Evolutionary conservation across 805 yeast genomes (phyloP).

Genomic region (Hanseniaspora occidentalis): DNA sequence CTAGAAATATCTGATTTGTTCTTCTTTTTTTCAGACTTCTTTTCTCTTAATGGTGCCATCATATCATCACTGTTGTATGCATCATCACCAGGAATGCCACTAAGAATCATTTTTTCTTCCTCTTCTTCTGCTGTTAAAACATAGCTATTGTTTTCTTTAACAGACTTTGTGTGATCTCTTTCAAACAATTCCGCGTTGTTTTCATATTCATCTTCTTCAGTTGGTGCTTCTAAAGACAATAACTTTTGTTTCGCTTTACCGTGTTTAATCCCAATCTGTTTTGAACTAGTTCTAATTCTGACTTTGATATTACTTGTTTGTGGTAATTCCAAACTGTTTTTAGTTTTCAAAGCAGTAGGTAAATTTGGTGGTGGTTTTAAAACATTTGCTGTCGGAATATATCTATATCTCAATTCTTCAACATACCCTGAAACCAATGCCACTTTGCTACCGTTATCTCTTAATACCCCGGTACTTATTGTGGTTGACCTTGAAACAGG

Average conservation of each 20-base stretch:
- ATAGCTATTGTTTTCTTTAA: conserved; percentile 10
- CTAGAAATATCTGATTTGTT: conserved; percentile 8
- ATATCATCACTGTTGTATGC: conserved; percentile 25
- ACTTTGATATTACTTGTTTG: conserved; percentile 24
- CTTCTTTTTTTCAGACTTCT: conserved; percentile 1
- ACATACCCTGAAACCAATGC: conserved; percentile 23
- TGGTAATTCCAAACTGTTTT: conserved; percentile 16
- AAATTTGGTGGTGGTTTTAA: conserved; percentile 24
- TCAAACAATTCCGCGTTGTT: conserved; percentile 2
- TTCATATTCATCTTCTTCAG: conserved; percentile 14
- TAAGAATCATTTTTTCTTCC: conserved; percentile 14
- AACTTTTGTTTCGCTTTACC: conserved; percentile 25
- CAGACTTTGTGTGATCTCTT: conserved; percentile 1
- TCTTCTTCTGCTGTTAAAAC: conserved; percentile 9
- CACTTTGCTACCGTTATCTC: conserved; percentile 14
- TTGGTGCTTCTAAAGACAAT: conserved; percentile 22
- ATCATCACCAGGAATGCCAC: conserved; percentile 26
- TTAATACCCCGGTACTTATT: neutral
- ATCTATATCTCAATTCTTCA: conserved; percentile 22
- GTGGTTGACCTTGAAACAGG: neutral
- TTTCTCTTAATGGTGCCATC: conserved; percentile 22
- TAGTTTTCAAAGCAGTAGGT: conserved; percentile 22
- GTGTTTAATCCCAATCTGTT: conserved; percentile 26
- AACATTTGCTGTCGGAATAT: conserved; percentile 22
- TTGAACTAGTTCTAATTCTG: conserved; percentile 23